Conservation (phyloP, 179 eudicot genomes). For the Corrigiola litoralis region DNA sequence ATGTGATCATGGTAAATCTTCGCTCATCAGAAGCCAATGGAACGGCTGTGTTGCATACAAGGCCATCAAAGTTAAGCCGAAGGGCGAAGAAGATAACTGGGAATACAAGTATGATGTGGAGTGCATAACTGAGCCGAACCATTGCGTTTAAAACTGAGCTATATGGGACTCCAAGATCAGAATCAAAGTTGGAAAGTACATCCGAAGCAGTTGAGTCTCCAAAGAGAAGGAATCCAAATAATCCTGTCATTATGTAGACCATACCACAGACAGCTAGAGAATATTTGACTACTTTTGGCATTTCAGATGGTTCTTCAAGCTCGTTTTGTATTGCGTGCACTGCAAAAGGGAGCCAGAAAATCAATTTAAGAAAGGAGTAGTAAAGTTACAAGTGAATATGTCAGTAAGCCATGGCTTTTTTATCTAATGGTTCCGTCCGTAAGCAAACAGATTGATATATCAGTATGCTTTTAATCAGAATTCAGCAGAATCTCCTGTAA, state of each 20-base stretch:
- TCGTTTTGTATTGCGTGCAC: slow-evolving; percentile 63
- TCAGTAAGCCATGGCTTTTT: too few species aligned
- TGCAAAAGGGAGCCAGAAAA: slow-evolving; percentile 23
- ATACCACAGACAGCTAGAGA: slow-evolving; percentile 46
- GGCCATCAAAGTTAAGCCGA: slow-evolving; percentile 61
- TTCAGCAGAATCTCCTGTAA: too few species aligned
- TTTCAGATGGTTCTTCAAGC: slow-evolving; percentile 50
- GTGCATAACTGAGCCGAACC: slow-evolving; percentile 66
- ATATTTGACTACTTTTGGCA: slow-evolving; percentile 46
- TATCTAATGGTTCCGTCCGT: too few species aligned
- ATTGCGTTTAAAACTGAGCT: slow-evolving; percentile 50
- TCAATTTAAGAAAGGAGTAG: too few species aligned
- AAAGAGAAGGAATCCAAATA: slow-evolving; percentile 58
- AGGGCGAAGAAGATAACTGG: slow-evolving; percentile 61
- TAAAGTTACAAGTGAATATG: too few species aligned
- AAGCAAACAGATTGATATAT: too few species aligned
- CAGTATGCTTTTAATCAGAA: too few species aligned
- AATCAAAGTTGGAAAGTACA: slow-evolving; percentile 57
- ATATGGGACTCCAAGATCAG: slow-evolving; percentile 51
- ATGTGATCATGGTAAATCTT: slow-evolving; percentile 44
- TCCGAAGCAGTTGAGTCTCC: slow-evolving; percentile 59
- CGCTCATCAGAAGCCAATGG: slow-evolving; percentile 45
- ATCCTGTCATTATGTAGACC: slow-evolving; percentile 49
- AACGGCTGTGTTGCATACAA: slow-evolving; percentile 45
- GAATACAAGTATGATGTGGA: slow-evolving; percentile 62